phyloP scores from a whole-genome alignment of 139 green algal species.

The Coelastrella sp. region DNA sequence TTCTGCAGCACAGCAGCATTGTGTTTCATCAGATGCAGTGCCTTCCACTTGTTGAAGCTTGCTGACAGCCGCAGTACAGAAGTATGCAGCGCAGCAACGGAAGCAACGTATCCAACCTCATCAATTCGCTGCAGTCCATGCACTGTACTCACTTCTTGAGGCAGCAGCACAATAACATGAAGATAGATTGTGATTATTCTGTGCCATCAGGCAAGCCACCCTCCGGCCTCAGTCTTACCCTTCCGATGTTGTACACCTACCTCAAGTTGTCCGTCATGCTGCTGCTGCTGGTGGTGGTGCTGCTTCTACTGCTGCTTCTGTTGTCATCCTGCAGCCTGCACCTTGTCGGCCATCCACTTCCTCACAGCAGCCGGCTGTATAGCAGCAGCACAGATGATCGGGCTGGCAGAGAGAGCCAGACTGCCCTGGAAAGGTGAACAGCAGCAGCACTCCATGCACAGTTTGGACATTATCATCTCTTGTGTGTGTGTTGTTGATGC shows the following conservation, averaged over 20 bases:
- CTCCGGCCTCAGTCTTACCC: no score
- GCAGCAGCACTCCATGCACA: background rate
- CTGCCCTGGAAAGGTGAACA: constrained; percentile 58
- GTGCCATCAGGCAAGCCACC: no score
- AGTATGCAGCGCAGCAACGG: background rate
- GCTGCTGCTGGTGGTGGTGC: background rate
- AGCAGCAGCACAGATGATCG: constrained; percentile 46
- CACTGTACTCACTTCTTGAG: background rate
- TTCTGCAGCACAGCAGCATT: background rate
- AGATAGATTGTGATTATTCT: background rate
- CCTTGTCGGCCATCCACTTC: constrained; percentile 73
- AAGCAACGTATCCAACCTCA: background rate
- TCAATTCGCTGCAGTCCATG: background rate
- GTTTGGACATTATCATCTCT: no score
- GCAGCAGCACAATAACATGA: background rate
- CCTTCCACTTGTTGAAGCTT: background rate
- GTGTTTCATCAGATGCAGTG: background rate
- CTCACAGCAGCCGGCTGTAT: constrained; percentile 54
- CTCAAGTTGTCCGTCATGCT: background rate
- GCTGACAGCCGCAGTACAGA: background rate
- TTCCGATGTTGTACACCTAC: no score
- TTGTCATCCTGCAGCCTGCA: constrained; percentile 45
- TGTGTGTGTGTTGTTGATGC: no score
- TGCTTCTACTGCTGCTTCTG: background rate
- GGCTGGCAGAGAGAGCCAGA: constrained; percentile 44